These are phyloP conservation scores for Phytophthora rubi DNA, from an alignment of 352 stramenopile species.

Conservation along the genomic window DNA sequence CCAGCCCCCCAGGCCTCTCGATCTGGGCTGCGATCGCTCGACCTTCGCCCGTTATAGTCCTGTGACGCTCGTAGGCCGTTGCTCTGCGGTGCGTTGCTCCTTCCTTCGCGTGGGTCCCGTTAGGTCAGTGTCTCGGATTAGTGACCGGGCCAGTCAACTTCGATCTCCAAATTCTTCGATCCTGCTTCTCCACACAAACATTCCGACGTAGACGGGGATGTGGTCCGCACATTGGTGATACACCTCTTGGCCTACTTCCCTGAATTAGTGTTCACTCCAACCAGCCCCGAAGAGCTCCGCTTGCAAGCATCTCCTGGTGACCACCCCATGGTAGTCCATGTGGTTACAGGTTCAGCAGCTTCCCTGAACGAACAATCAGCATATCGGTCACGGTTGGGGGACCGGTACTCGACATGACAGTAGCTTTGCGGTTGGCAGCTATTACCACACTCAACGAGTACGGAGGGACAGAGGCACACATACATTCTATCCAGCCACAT, in stretches of 20 bases:
- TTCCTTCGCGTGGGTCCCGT: no score
- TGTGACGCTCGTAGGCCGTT: no score
- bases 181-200: not conserved
- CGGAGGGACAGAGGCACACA: not conserved
- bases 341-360: not conserved
- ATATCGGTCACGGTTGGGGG: not conserved
- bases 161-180: no score
- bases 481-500: not conserved
- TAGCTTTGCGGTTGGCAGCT: not conserved
- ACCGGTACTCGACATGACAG: not conserved
- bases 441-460: not conserved
- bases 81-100: no score
- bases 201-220: not conserved
- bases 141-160: no score
- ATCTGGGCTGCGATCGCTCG: no score
- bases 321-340: not conserved
- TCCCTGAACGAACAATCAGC: not conserved
- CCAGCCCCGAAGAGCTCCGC: not conserved
- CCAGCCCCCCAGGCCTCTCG: no score
- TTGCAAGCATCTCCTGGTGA: not conserved
- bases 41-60: no score
- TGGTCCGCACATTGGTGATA: not conserved
- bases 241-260: not conserved
- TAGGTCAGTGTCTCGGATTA: no score
- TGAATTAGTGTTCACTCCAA: not conserved